Percentiles rank a stretch among this genome's conserved stretches.
These are phyloP conservation scores for Sphaerulina vaccinii DNA, from an alignment of 2,329 filamentous ascomycete species.

Conservation along the genomic window DNA sequence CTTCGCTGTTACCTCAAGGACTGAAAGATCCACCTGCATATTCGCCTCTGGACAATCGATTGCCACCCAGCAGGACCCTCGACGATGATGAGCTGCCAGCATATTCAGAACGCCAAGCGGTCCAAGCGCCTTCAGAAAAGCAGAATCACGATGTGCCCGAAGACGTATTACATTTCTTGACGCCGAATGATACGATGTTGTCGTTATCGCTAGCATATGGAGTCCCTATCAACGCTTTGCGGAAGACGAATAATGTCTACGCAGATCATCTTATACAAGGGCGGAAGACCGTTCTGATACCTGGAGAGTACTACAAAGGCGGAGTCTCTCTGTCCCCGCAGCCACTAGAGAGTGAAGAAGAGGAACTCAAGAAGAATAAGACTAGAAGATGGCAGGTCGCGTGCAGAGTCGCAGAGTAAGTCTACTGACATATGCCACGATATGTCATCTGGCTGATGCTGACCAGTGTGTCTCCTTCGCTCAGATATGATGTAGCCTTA, in stretches of 20 bases:
- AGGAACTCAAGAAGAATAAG: slow-evolving; percentile 67
- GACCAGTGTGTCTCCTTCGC: slow-evolving; percentile 40
- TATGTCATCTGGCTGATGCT: slow-evolving; percentile 31
- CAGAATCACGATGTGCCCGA: slow-evolving; percentile 43
- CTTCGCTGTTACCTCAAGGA: slow-evolving; percentile 62
- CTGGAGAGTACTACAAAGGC: slow-evolving; percentile 66
- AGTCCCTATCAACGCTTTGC: slow-evolving; percentile 63
- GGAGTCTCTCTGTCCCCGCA: slow-evolving; percentile 67
- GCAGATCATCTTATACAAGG: slow-evolving; percentile 70
- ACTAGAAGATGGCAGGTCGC: slow-evolving; percentile 75
- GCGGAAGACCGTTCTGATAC: slow-evolving; percentile 69
- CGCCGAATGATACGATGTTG: slow-evolving; percentile 66
- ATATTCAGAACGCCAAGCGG: slow-evolving; percentile 40
- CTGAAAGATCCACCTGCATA: slow-evolving; percentile 69
- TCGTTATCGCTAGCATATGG: slow-evolving; percentile 71
- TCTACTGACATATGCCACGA: slow-evolving; percentile 18
- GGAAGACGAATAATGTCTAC: slow-evolving; percentile 67
- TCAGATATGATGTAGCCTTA: slow-evolving; percentile 66
- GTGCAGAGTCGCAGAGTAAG: slow-evolving; percentile 74
- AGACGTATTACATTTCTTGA: slow-evolving; percentile 73
- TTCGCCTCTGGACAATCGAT: slow-evolving; percentile 31
- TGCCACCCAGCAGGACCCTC: slow-evolving; percentile 11
- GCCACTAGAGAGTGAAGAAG: slow-evolving; percentile 72
- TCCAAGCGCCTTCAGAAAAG: slow-evolving; percentile 34
- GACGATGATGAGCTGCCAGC: slow-evolving; percentile 45